Evolutionary conservation across 176 grass and related monocot species (phyloP), one percentile per base, ranked within the genome.

Genomic region (Rhynchospora tenuis): DNA sequence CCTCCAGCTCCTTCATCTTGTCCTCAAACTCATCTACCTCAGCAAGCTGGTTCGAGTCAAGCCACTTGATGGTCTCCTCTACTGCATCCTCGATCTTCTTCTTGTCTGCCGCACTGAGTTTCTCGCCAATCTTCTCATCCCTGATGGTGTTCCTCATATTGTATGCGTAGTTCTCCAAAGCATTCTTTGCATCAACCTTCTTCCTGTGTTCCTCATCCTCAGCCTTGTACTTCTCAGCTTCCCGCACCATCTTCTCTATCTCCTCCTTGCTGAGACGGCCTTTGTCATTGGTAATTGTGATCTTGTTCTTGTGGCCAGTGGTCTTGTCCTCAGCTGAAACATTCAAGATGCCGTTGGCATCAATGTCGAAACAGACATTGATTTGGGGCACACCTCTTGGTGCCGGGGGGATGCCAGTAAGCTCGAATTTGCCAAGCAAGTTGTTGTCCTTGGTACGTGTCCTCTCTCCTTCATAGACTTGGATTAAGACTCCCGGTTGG

Each of bases 261-360:
- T 97, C 94, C 56, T 97, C 91, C 88, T 92, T 97, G 86, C 84
- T 97, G 16, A 94, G 89, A 64, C 93, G 61, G 0, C 93, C 93
- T 86, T 96, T 93, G 81, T 97, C 91, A 19, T 94, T 94, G 22
- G 89, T 94, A 38, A 97, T 93, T 14, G 91, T 97, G 88, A 97
- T 97, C 86, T 92, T 94, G 59, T 90, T 94, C 86, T 92, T 92
- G 17, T 90, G 82, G 16, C 91, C 94, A 0, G 89, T 92, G 1
- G 91, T 92, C 90, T 90, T 97, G 82, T 97, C 92, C 77, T 92
- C 91, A 0, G 94, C 92, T 2, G 89, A 87, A 62, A 97, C 91
- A 61, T 94, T 94, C 56, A 97, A 82, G 73, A 92, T 90, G 43
- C 90, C 90, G 38, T 97, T 94, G 0, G 92, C 92, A 57, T 97